A percentile compares a stretch with the other conserved stretches of the same genome.
Evolutionary conservation across 345 rosid genomes (phyloP).

Genomic region (Acer negundo): DNA sequence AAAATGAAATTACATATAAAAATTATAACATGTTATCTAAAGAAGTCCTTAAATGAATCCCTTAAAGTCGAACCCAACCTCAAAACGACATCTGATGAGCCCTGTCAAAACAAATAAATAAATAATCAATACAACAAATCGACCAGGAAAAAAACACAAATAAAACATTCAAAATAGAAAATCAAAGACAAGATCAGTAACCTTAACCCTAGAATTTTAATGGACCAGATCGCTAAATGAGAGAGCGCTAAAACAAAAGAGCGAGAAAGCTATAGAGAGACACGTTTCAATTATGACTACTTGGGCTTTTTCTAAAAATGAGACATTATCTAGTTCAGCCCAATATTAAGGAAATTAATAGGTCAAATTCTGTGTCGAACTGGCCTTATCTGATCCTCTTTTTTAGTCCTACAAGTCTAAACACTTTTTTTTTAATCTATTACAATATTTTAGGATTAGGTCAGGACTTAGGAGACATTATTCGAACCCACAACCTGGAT

Average conservation of each 20-base stretch:
- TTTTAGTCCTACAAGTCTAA: no score
- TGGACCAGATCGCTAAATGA: constrained; percentile 38
- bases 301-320: not conserved
- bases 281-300: not conserved
- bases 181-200: constrained; percentile 15
- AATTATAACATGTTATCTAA: not conserved
- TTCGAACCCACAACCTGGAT: no score
- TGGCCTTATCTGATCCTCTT: no score
- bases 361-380: no score
- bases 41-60: constrained; percentile 14
- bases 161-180: not conserved
- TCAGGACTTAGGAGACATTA: no score
- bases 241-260: constrained; percentile 5
- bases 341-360: no score
- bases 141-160: not conserved
- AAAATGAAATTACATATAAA: no score
- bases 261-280: not conserved
- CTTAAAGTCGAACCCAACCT: constrained; percentile 30
- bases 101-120: constrained; percentile 21
- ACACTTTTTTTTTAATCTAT: no score
- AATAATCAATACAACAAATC: constrained; percentile 2
- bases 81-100: constrained; percentile 28
- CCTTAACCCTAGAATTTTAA: constrained; percentile 32
- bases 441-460: no score
- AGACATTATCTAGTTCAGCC: no score